Evolutionary conservation across 1,284 basidiomycete genomes (phyloP).

Genomic region (Ustilago shanxiensis): DNA sequence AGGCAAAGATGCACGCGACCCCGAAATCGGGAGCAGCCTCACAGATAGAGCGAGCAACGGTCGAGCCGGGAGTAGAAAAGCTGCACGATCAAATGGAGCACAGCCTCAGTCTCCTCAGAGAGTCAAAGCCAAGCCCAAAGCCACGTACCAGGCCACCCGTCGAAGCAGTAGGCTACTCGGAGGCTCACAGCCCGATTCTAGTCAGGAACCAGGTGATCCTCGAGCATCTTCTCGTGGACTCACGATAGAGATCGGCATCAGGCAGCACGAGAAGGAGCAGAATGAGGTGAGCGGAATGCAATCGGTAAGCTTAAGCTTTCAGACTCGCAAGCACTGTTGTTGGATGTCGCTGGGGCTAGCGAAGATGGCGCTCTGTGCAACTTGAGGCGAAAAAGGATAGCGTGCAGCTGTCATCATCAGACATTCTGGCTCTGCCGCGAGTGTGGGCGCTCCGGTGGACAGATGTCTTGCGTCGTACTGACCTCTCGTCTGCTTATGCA

Average conservation of each 20-base stretch:
- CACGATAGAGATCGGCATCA: background rate
- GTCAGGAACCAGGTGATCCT: constrained; percentile 3
- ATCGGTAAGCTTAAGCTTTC: constrained; percentile 23
- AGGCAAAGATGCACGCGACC: background rate
- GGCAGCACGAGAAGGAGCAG: background rate
- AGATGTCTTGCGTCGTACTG: constrained; percentile 15
- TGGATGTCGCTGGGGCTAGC: background rate
- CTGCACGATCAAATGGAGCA: background rate
- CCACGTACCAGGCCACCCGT: constrained; percentile 7
- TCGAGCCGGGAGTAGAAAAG: background rate
- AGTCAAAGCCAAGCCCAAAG: background rate
- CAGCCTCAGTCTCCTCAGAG: background rate
- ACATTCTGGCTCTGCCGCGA: background rate
- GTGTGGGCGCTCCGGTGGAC: background rate
- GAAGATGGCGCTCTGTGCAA: background rate
- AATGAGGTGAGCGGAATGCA: constrained; percentile 5
- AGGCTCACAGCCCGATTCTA: constrained; percentile 19
- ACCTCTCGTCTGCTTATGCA: constrained; percentile 4
- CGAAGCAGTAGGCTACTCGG: constrained; percentile 26
- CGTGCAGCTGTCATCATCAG: background rate
- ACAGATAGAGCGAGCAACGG: constrained; percentile 3
- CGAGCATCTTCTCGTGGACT: background rate
- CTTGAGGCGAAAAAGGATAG: background rate
- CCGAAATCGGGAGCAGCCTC: background rate
- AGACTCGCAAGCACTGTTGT: background rate